A percentile compares a stretch with the other conserved stretches of the same genome.
Conservation (phyloP, 441 rosid species). For the Macaranga tanarius region DNA sequence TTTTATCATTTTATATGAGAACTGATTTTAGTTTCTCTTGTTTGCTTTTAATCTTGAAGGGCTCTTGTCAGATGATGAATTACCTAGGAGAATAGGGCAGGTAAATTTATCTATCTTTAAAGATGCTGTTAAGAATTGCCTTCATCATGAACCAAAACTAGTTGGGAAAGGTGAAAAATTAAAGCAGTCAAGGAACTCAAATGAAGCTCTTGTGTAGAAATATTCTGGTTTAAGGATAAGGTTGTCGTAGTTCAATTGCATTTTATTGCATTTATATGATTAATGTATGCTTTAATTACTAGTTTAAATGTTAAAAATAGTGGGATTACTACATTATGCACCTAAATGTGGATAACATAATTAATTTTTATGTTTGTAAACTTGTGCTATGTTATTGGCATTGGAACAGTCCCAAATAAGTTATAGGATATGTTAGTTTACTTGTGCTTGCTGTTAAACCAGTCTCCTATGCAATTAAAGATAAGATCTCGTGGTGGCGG, state of each 20-base stretch:
- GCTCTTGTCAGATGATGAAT: conserved; percentile 64
- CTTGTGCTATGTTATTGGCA: too few species aligned
- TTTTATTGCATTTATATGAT: too few species aligned
- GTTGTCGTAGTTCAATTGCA: conserved; percentile 19
- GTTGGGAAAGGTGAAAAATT: conserved; percentile 33
- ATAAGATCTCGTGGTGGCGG: too few species aligned
- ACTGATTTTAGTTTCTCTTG: conserved; percentile 4
- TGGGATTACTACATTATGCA: not conserved
- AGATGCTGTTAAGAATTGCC: conserved; percentile 70
- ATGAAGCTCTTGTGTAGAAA: conserved; percentile 56
- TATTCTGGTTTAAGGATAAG: conserved; percentile 83
- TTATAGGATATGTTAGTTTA: too few species aligned
- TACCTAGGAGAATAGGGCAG: conserved; percentile 41
- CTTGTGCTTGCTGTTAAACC: too few species aligned
- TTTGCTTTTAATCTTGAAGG: conserved; percentile 34
- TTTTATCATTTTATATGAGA: not conserved
- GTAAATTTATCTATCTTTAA: conserved; percentile 73
- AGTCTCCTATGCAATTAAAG: too few species aligned
- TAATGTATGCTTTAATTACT: too few species aligned
- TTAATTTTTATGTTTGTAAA: not conserved
- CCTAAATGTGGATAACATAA: too few species aligned
- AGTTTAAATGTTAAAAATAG: not conserved
- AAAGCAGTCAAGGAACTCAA: conserved; percentile 35
- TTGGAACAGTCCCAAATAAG: too few species aligned
- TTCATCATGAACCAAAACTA: conserved; percentile 54